Base-by-base conservation (phyloP, 208 protist species). In the Acanthamoeba polyphaga region DNA sequence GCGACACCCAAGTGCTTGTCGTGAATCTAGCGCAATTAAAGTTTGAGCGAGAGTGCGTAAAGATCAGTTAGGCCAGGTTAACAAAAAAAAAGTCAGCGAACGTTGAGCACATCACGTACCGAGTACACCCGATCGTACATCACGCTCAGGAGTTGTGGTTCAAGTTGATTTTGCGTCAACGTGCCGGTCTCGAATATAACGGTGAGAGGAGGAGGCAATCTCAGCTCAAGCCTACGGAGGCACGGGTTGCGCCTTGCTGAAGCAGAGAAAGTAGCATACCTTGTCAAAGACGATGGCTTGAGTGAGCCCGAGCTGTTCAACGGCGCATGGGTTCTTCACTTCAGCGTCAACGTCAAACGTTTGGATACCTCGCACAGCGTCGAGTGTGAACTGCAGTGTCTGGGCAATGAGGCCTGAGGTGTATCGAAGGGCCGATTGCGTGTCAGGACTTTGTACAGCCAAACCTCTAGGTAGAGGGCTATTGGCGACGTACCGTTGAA, bases 241-340 rank as follows among this genome's bases (percentile, higher is more conserved):
- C 7, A 66, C 7, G 60, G 24, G 55, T 17, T 22, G 13, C 55
- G 55, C 55, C 19, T 60, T 22, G 55, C 46, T 62, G 13, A 27
- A 62, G 55, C 19, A 62, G 22, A 24, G 22, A 62, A 62, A n/a
- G 17, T 10, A 10, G 24, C 60, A 66, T 15, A 94, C 91, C 72
- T 94, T 94, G 17, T 94, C 91, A 64, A 94, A 94, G 8, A 94
- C 91, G 27, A 94, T 94, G 32, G 91, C 91, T 24, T 94, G 91
- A 24, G 74, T 70, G 38, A 94, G 58, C 4, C 91, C 91, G 34
- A 94, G 91, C 38, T 94, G 91, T 68, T 94, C 91, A 66, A 94
- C 53, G 46, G 91, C 91, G 29, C 72, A 85, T 17, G 91, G 91
- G 55, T 94, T 94, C 53, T 94, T 94, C 38, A 94, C 91, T n/a